Evolutionary conservation across 2,329 filamentous ascomycete species (phyloP), one percentile per base, ranked within the genome.

Genomic region (Lasiodiplodia citricola): DNA sequence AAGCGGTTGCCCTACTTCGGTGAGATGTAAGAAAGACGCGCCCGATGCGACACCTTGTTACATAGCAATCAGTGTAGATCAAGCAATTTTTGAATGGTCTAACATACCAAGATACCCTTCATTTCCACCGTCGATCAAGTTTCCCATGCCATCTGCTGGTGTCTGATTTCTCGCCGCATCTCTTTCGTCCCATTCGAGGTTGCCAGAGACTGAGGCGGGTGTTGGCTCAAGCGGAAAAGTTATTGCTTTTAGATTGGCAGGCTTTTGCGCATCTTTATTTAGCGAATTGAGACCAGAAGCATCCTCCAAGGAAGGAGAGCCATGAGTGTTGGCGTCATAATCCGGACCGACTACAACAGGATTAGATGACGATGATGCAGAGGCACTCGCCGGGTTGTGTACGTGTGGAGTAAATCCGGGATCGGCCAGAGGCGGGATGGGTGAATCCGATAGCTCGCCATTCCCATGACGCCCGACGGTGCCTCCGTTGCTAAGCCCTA

Each of bases 131-230:
- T 58, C 52, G 5, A 44, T 21, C n/a, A 67, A 14, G n/a, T 58
- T 67, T 2, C 52, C 64, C 64, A 67, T 67, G 25, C 64, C 64
- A 51, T 67, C 64, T 23, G 38, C 54, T 3, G 14, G 54, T 14
- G 16, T 18, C 14, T n/a, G 28, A 2, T 51, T 44, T 35, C 54
- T 51, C 10, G 41, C 28, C 4, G 31, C 21, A 13, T 25, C 35
- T 3, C 64, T 16, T n/a, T 67, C 64, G 14, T 67, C 64, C 64
- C 64, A 67, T n/a, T 67, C 64, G 6, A 67, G 16, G n/a, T 67
- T 67, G 13, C 64, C 64, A 5, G 64, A 67, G 11, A 37, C 25
- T 2, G 64, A 67, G 5, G 25, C 52, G 1, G 64, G 64, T 2
- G 64, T 67, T 25, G 28, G 52, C 28, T 67, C 64, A 13, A 67